These are phyloP conservation scores for Echinochloa phyllopogon DNA, from an alignment of 176 grass and related monocot species.

Conservation along the genomic window DNA sequence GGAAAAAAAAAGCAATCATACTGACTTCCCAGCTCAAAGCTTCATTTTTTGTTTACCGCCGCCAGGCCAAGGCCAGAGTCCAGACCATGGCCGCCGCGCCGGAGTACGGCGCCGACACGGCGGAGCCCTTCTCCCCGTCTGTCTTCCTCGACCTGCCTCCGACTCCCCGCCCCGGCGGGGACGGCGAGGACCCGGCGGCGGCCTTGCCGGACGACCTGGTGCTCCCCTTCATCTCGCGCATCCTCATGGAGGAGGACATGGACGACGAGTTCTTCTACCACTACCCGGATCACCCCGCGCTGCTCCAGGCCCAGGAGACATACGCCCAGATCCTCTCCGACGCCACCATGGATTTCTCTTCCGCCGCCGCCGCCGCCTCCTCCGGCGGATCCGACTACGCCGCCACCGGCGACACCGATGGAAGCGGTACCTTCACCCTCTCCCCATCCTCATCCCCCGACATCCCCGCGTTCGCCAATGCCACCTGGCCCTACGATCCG, in stretches of 20 bases:
- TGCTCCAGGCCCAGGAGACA: neutral
- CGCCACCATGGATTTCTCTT: neutral
- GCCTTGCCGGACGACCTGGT: neutral
- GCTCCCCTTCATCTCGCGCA: neutral
- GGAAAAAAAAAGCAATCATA: no score
- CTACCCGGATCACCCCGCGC: neutral
- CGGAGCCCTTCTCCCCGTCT: constrained; percentile 8
- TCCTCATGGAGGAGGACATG: constrained; percentile 23
- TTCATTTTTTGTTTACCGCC: neutral
- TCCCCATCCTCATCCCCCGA: neutral
- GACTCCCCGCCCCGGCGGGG: neutral
- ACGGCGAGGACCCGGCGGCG: neutral
- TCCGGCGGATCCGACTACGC: neutral
- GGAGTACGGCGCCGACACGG: neutral
- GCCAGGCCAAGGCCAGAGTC: no score
- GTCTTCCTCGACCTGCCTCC: neutral
- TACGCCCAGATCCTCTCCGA: constrained; percentile 31
- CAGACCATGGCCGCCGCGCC: neutral
- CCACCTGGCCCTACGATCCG: constrained; percentile 44
- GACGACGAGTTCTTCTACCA: neutral
- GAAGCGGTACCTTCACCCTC: neutral
- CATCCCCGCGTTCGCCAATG: neutral
- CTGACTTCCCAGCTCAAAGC: neutral
- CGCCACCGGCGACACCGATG: neutral
- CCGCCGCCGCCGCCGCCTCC: neutral